Evolutionary conservation across 495 filamentous ascomycete genomes (phyloP).

Genomic region (Penicillium coffeae): DNA sequence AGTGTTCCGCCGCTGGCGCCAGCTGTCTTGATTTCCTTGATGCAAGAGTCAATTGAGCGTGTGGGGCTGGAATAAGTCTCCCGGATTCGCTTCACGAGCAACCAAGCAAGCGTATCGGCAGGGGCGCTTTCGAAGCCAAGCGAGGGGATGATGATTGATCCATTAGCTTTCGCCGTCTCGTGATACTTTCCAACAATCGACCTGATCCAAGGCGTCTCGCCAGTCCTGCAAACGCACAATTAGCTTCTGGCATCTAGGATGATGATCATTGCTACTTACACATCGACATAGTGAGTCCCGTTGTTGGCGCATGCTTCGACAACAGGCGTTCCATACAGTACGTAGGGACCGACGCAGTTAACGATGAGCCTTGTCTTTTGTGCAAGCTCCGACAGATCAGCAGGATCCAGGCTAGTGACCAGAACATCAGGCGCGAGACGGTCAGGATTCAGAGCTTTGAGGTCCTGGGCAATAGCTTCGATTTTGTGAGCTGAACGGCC

Average conservation of each 20-base stretch:
- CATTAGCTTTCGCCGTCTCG: conserved; percentile 64
- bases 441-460: conserved; percentile 64
- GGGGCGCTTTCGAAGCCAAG: conserved; percentile 83
- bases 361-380: conserved; percentile 75
- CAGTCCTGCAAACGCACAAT: conserved; percentile 49
- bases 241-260: background rate
- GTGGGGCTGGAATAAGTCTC: conserved; percentile 54
- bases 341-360: conserved; percentile 82
- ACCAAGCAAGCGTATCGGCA: conserved; percentile 73
- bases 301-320: conserved; percentile 83
- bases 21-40: conserved; percentile 59
- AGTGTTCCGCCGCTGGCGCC: conserved; percentile 74
- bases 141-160: conserved; percentile 83
- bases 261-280: too few relatives aligned
- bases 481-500: conserved; percentile 76
- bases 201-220: conserved; percentile 77
- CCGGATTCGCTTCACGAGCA: conserved; percentile 61
- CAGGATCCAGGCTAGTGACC: conserved; percentile 57
- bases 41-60: conserved; percentile 53
- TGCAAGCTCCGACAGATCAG: conserved; percentile 61
- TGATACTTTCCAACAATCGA: conserved; percentile 81
- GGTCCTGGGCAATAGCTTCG: conserved; percentile 58
- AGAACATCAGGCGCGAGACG: conserved; percentile 58
- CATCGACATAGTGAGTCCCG: conserved; percentile 90
- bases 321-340: conserved; percentile 70